Base-by-base conservation (phyloP, 192 early-diverging fungal genomes). In the Coemansia sp. region DNA sequence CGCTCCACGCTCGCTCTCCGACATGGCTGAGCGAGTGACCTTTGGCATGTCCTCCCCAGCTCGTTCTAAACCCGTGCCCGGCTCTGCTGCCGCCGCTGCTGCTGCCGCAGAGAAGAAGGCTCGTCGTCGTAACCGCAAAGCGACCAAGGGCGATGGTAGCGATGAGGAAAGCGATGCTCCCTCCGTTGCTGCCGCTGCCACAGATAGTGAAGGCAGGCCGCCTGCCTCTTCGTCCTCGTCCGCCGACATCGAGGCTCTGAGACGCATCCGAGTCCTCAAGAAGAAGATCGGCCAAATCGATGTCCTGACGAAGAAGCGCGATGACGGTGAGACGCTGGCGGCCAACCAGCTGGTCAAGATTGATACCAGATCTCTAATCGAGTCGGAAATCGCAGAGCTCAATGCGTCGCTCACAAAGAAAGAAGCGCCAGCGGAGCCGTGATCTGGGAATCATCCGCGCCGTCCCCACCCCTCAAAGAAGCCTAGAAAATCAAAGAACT, bases 281-380 rank as follows among this genome's bases (percentile, higher is more conserved):
- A 99, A 97, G 83, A 99, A 98, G 78, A 71, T 98, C 52, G 88
- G 89, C 66, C 91, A 94, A 78, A 98, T 99, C 75, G 83, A 82
- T 36, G 91, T 91, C 45, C 85, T 99, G 42, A 94, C 91, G 69
- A 86, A 88, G 41, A 90, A 88, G 65, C 85, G 88, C 68, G 83
- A 83, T 23, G 85, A 83, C 14, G 95, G 95, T 28, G 92, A 93
- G 53, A 80, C 70, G 16, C 79, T 99, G 7, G 95, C 95, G 77
- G 78, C 87, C 25, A 80, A 80, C 69, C 77, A 80, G 73, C 61
- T 72, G 11, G 37, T 65, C 52, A 80, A 80, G 60, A 68, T 80
- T 16, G 73, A 66, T 3, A 41, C 73, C 14, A 62, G 58, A 26
- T 38, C 62, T 6, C 68, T 69, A 62, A 52, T 80, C 36, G 72